A percentile compares a stretch with the other conserved stretches of the same genome.
Evolutionary conservation across 202 grass and related monocot species (phyloP).

Genomic region (Bolboschoenoplectus hybrid): DNA sequence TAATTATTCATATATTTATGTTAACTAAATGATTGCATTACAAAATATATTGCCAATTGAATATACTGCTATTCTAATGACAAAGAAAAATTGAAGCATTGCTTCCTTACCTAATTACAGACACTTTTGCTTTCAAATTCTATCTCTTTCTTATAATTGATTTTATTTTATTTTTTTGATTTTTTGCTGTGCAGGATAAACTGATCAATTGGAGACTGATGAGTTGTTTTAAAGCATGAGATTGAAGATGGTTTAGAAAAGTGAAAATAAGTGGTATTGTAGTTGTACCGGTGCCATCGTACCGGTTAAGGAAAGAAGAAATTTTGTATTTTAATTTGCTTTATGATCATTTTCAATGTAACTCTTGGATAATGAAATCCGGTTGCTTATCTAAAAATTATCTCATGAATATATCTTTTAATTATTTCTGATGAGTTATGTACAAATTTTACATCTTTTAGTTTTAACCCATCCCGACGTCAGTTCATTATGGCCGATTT

Average conservation of each 20-base stretch:
- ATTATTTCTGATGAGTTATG: neutral
- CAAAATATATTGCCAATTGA: neutral
- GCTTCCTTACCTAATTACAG: neutral
- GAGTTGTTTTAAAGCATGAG: neutral
- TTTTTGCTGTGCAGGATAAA: slow-evolving; percentile 27
- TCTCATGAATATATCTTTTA: neutral
- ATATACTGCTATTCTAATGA: neutral
- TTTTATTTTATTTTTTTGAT: neutral
- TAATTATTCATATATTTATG: slow-evolving; percentile 7
- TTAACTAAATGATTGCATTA: neutral
- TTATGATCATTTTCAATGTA: slow-evolving; percentile 18
- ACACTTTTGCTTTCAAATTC: neutral
- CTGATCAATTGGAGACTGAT: neutral
- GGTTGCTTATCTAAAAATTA: neutral
- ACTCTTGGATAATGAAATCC: slow-evolving; percentile 11
- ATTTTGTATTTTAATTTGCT: slow-evolving; percentile 2
- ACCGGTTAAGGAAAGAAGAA: neutral
- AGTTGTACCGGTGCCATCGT: slow-evolving; percentile 10
- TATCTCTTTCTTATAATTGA: neutral
- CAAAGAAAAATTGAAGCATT: neutral
- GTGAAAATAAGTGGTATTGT: slow-evolving; percentile 23
- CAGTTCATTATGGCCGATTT: too few species aligned
- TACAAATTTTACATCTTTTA: too few species aligned
- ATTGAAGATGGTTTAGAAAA: neutral
- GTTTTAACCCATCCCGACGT: too few species aligned